A percentile compares a stretch with the other conserved stretches of the same genome.
Conservation (phyloP, 2,329 filamentous ascomycete genomes). For the Basipetospora chlamydospora region DNA sequence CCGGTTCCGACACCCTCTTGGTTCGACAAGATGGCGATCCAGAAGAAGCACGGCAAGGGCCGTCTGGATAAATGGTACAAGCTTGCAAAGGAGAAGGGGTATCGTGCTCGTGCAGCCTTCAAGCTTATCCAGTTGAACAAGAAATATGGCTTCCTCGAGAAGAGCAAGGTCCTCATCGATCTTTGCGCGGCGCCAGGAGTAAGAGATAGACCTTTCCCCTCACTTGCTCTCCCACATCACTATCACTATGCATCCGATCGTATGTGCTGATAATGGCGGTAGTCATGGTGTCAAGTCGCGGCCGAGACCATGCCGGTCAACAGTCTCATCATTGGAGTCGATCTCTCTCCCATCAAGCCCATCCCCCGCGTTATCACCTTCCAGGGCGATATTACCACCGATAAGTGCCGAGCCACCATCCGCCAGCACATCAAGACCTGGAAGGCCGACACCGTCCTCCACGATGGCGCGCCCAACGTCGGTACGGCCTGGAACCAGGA, state of each 20-base stretch:
- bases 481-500: slow-evolving; percentile 97
- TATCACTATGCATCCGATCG: slow-evolving; percentile 9
- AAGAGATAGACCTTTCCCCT: slow-evolving; percentile 17
- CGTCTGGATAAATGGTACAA: slow-evolving; percentile 99
- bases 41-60: slow-evolving; percentile 98
- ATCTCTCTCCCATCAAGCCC: slow-evolving; percentile 87
- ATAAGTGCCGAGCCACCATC: slow-evolving; percentile 86
- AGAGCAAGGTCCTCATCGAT: slow-evolving; percentile 91
- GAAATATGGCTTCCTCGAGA: slow-evolving; percentile 96
- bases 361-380: slow-evolving; percentile 91
- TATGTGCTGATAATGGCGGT: slow-evolving; percentile 13
- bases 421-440: slow-evolving; percentile 82
- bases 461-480: slow-evolving; percentile 95
- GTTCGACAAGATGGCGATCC: slow-evolving; percentile 61
- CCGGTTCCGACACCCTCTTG: not conserved
- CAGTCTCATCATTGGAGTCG: slow-evolving; percentile 85
- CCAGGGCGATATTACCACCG: slow-evolving; percentile 94
- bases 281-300: slow-evolving; percentile 94
- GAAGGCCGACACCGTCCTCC: slow-evolving; percentile 90
- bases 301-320: slow-evolving; percentile 86
- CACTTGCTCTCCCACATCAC: too few relatives aligned
- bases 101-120: slow-evolving; percentile 88
- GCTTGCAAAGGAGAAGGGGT: slow-evolving; percentile 96
- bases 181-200: slow-evolving; percentile 92
- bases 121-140: slow-evolving; percentile 98